Evolutionary conservation across 768 basidiomycete species (phyloP).

Genomic region (Epithele typhae): DNA sequence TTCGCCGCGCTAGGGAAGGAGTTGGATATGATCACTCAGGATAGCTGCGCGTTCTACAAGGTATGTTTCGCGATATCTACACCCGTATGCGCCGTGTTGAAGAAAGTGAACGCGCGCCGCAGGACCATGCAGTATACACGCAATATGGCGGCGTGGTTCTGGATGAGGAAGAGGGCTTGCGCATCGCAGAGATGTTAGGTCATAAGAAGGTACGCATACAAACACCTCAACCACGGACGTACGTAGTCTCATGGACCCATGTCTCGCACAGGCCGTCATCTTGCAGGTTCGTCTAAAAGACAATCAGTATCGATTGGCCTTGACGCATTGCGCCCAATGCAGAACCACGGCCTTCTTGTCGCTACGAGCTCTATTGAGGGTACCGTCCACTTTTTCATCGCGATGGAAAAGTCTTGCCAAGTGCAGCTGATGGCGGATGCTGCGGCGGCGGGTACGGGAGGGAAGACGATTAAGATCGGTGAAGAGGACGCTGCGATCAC

Average conservation of each 20-base stretch:
- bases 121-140: conserved; percentile 28
- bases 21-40: conserved; percentile 31
- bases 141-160: conserved; percentile 34
- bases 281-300: conserved; percentile 13
- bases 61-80: no score
- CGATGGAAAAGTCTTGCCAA: conserved; percentile 24
- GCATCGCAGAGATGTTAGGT: conserved; percentile 28
- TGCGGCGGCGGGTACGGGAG: conserved; percentile 16
- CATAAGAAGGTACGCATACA: conserved; percentile 18
- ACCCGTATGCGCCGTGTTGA: no score
- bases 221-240: no score
- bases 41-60: conserved; percentile 30
- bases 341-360: conserved; percentile 13
- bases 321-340: no score
- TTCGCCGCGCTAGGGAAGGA: conserved; percentile 32
- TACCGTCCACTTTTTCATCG: conserved; percentile 10
- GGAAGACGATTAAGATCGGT: conserved; percentile 15
- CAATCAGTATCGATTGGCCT: no score
- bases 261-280: conserved; percentile 16
- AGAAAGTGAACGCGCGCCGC: no score
- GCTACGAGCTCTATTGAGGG: conserved; percentile 14
- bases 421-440: conserved; percentile 23
- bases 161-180: conserved; percentile 26
- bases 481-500: conserved; percentile 17
- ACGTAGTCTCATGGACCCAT: no score